Evolutionary conservation across 2,329 filamentous ascomycete genomes (phyloP).

Genomic region (Colletotrichum sublineola): DNA sequence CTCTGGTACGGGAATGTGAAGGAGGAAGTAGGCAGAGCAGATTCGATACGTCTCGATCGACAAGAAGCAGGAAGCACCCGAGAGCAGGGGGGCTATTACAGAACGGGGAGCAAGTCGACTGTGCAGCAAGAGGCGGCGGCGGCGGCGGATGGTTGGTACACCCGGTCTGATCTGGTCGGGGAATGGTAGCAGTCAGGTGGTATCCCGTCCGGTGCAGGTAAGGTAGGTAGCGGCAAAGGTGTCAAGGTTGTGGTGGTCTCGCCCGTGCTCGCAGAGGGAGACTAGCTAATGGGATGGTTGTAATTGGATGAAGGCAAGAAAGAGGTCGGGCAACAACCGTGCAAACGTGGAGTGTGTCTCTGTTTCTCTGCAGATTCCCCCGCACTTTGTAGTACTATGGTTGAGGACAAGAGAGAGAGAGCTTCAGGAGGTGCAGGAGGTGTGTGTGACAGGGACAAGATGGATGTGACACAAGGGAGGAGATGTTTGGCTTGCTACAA

Average conservation of each 20-base stretch:
- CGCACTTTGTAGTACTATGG: constrained; percentile 28
- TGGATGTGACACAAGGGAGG: constrained; percentile 37
- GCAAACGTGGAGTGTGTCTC: constrained; percentile 31
- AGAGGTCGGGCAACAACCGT: constrained; percentile 38
- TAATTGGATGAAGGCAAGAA: constrained; percentile 34
- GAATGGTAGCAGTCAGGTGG: constrained; percentile 24
- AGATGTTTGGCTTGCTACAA: constrained; percentile 27
- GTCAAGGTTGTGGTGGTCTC: constrained; percentile 30
- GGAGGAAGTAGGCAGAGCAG: constrained; percentile 29
- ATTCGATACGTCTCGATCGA: constrained; percentile 39
- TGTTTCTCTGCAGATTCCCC: constrained; percentile 31
- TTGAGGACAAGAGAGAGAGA: constrained; percentile 26
- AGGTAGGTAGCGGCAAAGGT: constrained; percentile 20
- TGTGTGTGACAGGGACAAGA: constrained; percentile 35
- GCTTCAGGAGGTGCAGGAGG: constrained; percentile 36
- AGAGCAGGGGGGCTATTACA: constrained; percentile 39
- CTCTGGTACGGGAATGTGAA: constrained; percentile 34
- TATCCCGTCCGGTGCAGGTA: constrained; percentile 3
- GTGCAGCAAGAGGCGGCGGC: constrained; percentile 24
- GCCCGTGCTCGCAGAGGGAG: constrained; percentile 32
- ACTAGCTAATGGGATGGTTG: constrained; percentile 35
- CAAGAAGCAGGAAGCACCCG: constrained; percentile 41
- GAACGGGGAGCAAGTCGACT: constrained; percentile 38
- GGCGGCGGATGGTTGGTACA: constrained; percentile 14
- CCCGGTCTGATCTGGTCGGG: constrained; percentile 3